Percentiles rank a stretch among this genome's conserved stretches.
phyloP scores from a whole-genome alignment of 2,329 filamentous ascomycete species.

The Cladosporium sphaerospermum region DNA sequence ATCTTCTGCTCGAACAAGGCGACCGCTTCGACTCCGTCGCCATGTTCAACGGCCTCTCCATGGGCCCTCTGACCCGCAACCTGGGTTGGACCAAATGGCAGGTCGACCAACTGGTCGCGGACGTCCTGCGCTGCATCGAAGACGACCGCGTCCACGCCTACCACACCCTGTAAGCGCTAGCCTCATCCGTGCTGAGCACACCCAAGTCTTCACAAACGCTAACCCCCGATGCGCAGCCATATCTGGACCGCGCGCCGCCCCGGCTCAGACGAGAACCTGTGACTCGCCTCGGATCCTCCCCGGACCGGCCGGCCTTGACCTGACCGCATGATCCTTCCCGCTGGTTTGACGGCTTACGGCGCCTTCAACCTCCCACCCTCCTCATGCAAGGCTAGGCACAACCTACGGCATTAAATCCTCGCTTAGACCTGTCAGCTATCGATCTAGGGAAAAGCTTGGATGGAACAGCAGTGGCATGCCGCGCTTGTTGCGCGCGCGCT shows the following conservation, averaged over 20 bases:
- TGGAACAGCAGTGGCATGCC: too few species aligned
- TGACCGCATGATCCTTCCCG: too few species aligned
- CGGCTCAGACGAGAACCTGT: slow-evolving; percentile 15
- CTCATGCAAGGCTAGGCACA: neutral
- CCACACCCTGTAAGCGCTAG: slow-evolving; percentile 13
- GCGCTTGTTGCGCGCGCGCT: too few species aligned
- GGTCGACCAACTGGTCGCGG: slow-evolving; percentile 55
- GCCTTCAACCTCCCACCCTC: neutral
- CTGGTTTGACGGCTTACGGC: too few species aligned
- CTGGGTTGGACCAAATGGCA: slow-evolving; percentile 53
- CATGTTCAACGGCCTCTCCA: slow-evolving; percentile 22
- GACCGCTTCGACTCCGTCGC: slow-evolving; percentile 58
- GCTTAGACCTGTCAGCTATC: too few species aligned
- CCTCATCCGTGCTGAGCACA: too few species aligned
- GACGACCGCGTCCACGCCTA: slow-evolving; percentile 12
- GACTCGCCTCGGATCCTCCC: neutral
- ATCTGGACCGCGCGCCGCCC: slow-evolving; percentile 44
- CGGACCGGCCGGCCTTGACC: too few species aligned
- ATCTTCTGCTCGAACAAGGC: slow-evolving; percentile 57
- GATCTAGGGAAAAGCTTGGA: too few species aligned
- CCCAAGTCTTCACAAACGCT: slow-evolving; percentile 18
- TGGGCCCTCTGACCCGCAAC: slow-evolving; percentile 52
- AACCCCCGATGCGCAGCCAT: slow-evolving; percentile 29
- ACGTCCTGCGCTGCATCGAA: slow-evolving; percentile 50
- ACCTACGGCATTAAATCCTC: too few species aligned